A percentile compares a stretch with the other conserved stretches of the same genome.
phyloP scores from a whole-genome alignment of 208 protist genomes.

The Kentomonas sorsogonicus region DNA sequence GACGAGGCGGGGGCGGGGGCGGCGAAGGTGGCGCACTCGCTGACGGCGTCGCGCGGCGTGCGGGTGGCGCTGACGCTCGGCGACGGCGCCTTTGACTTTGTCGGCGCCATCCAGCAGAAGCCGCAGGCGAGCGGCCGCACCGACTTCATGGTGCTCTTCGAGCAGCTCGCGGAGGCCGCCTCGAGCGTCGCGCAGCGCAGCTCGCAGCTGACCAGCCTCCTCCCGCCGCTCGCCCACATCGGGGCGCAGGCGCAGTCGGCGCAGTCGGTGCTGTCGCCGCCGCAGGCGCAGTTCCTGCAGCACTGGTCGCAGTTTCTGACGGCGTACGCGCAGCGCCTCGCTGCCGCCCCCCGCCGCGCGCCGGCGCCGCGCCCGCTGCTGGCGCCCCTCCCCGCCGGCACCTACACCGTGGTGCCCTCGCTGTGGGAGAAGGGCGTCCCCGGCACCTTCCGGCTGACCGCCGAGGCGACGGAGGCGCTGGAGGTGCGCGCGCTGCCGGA shows the following conservation, averaged over 20 bases:
- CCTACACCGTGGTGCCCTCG: conserved; percentile 62
- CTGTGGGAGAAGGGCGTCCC: conserved; percentile 57
- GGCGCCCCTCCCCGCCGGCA: conserved; percentile 49
- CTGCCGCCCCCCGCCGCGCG: conserved; percentile 15
- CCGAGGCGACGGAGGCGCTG: conserved; percentile 69
- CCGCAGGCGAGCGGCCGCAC: no score
- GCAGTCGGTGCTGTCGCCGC: conserved; percentile 4
- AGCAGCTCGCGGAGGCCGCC: no score
- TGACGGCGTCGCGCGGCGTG: no score
- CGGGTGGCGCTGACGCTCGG: no score
- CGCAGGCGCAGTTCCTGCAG: conserved; percentile 18
- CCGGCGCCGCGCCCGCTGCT: conserved; percentile 22
- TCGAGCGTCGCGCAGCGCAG: conserved; percentile 31
- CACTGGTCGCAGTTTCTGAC: conserved; percentile 26
- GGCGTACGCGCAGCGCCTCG: conserved; percentile 34
- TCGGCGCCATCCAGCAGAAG: no score
- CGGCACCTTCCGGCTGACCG: conserved; percentile 45
- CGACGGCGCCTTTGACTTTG: no score
- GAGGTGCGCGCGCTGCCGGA: conserved; percentile 25
- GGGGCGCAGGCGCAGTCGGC: conserved; percentile 22
- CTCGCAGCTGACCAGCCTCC: conserved; percentile 36
- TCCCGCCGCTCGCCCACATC: conserved; percentile 32
- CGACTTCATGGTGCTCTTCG: no score
- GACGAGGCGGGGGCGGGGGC: neutral
- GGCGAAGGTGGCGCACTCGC: no score